These are phyloP conservation scores for Onygenales sp. DNA, from an alignment of 2,329 filamentous ascomycete genomes.

Conservation along the genomic window DNA sequence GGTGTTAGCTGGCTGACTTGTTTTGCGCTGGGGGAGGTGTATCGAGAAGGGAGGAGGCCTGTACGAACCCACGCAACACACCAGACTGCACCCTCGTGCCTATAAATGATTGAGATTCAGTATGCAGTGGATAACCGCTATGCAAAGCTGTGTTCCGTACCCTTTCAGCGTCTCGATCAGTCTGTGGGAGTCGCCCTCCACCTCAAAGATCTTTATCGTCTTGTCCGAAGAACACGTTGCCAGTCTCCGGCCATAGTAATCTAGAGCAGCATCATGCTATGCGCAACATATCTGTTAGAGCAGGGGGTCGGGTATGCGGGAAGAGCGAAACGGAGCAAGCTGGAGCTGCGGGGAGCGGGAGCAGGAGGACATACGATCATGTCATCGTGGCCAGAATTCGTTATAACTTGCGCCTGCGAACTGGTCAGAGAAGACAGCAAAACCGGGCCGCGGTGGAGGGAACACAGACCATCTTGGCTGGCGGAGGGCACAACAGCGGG, in stretches of 20 bases:
- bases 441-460: conserved; percentile 3
- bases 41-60: not conserved
- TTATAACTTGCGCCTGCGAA: conserved; percentile 63
- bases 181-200: conserved; percentile 84
- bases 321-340: not conserved
- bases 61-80: conserved; percentile 73
- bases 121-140: conserved; percentile 4
- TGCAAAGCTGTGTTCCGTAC: conserved; percentile 40
- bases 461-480: conserved; percentile 10
- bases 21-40: too few relatives aligned
- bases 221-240: conserved; percentile 97
- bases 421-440: conserved; percentile 9
- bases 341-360: not conserved
- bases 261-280: conserved; percentile 93
- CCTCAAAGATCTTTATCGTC: conserved; percentile 98
- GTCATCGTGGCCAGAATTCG: conserved; percentile 88
- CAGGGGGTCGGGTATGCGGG: not conserved
- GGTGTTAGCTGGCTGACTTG: not conserved
- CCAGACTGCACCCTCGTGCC: conserved; percentile 96
- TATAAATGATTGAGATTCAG: conserved; percentile 27
- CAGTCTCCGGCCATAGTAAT: conserved; percentile 94
- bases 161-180: conserved; percentile 90
- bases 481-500: not conserved
- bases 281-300: not conserved
- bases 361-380: conserved; percentile 76